Base-by-base conservation (phyloP, 208 protist species). In the Spongospora subterranea region DNA sequence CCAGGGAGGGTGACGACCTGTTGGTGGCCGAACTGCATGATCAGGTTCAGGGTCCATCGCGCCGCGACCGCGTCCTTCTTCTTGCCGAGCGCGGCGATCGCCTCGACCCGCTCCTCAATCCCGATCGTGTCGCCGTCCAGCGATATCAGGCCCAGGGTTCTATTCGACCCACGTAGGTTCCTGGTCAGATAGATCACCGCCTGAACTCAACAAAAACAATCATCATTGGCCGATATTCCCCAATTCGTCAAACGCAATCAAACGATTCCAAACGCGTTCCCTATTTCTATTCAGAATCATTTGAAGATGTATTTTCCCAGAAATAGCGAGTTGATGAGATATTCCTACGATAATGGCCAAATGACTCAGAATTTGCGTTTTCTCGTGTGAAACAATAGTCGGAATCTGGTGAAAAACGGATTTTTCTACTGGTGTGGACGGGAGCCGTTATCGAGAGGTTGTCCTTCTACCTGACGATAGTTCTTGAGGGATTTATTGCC, bases 101-200 rank as follows among this genome's bases (percentile, higher is more conserved):
- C 71, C 6, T 6, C 71, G 71, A 82, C 71, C n/a, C 71, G 71
- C 13, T 82, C 71, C n/a, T 82, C 71, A 82, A 82, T 43, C 71
- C 17, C 6, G 40, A 82, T 82, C n/a, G n/a, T 6, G 13, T 35
- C n/a, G 6, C 35, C 71, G 40, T 82, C 71, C 6, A 82, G 40
- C 40, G 6, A 6, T 6, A 82, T 6, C 35, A 82, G 71, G n/a
- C 71, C 71, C 17, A 82, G 6, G 17, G 71, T 43, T 35, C 71
- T 35, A n/a, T 82, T 82, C n/a, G 71, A 40, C 6, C 71, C 71
- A 39, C 35, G 71, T 40, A 82, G 71, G n/a, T 82, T 6, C 40
- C 71, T 35, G 17, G 71, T 82, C 17, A 82, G 6, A n/a, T 45
- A 82, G 17, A 82, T 82, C 6, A 82, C 71, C n/a, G 11, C 40